Conservation (phyloP, 2,329 filamentous ascomycete genomes). For the Trichoderma citrinoviride region DNA sequence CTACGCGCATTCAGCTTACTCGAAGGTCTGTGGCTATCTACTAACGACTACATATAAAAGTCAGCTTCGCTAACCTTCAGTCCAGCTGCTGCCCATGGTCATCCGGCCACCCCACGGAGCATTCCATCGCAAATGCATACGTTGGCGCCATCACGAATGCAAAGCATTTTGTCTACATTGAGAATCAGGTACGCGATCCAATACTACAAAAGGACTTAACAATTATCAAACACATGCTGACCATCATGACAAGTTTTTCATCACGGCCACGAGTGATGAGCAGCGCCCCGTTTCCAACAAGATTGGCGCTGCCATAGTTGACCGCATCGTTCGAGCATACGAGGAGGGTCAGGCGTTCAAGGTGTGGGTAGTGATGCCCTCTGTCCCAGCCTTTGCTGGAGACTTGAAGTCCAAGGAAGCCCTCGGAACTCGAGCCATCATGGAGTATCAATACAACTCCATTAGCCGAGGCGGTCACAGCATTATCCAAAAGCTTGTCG, state of each 20-base stretch:
- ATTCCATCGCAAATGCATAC: conserved; percentile 86
- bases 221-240: neutral
- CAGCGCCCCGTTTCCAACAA: conserved; percentile 74
- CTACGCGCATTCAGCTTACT: conserved; percentile 49
- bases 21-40: conserved; percentile 42
- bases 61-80: neutral
- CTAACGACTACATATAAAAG: neutral
- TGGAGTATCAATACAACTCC: conserved; percentile 82
- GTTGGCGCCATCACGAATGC: conserved; percentile 67
- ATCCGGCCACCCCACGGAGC: conserved; percentile 53
- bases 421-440: conserved; percentile 76
- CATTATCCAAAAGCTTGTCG: conserved; percentile 69
- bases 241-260: conserved; percentile 64
- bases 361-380: conserved; percentile 74
- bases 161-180: conserved; percentile 74
- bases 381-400: conserved; percentile 79
- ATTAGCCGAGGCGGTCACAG: conserved; percentile 75
- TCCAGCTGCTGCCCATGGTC: conserved; percentile 52
- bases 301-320: conserved; percentile 75
- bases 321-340: conserved; percentile 70
- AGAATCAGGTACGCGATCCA: conserved; percentile 57
- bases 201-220: accelerated
- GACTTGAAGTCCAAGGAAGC: conserved; percentile 71
- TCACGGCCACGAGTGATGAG: conserved; percentile 70
- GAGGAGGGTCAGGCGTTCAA: conserved; percentile 65